Evolutionary conservation across 805 yeast genomes (phyloP), one percentile per base, ranked within the genome.

Genomic region (Wickerhamiella occidentalis): DNA sequence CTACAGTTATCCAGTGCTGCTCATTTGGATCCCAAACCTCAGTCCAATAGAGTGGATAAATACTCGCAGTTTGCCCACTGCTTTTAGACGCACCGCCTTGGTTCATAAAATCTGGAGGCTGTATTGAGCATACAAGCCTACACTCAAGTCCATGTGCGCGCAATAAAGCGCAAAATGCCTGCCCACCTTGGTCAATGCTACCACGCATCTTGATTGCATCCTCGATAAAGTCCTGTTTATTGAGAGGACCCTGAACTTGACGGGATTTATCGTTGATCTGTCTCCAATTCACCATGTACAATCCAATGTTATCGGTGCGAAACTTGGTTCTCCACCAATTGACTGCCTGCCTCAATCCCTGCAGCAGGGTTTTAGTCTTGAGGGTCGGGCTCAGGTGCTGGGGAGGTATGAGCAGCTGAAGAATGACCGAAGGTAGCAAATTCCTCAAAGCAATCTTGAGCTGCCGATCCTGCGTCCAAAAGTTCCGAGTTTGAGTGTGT

Each of bases 21-120:
- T 77, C 66, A 51, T 73, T 76, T 46, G 74, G 74, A 61, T 90
- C 88, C 95, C 95, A 90, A 0, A 84, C 95, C 62, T 92, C 98
- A 19, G 79, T 79, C 98, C 98, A 92, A 60, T 81, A 87, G 0
- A 87, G 72, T 96, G 96, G 58, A 69, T 81, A 7, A 60, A 58
- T 44, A 63, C 48, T 26, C 49, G 53, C 47, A 54, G 40, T 12
- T 23, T 18, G 37, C 25, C 21, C 19, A n/a, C 35, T 40, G 19
- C 38, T 37, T 59, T 58, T 25, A 50, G 44, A 7, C 6, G 19
- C 19, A 33, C 38, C 38, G 47, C 56, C 53, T 8, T 53, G 51
- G 7, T 62, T 54, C 0, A 87, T 80, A 55, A 79, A 84, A 61
- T 92, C 96, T 0, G 96, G 88, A 0, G 96, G 92, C 61, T 92